These are phyloP conservation scores for Scheffersomyces ergatensis DNA, from an alignment of 805 yeast genomes.

Conservation along the genomic window DNA sequence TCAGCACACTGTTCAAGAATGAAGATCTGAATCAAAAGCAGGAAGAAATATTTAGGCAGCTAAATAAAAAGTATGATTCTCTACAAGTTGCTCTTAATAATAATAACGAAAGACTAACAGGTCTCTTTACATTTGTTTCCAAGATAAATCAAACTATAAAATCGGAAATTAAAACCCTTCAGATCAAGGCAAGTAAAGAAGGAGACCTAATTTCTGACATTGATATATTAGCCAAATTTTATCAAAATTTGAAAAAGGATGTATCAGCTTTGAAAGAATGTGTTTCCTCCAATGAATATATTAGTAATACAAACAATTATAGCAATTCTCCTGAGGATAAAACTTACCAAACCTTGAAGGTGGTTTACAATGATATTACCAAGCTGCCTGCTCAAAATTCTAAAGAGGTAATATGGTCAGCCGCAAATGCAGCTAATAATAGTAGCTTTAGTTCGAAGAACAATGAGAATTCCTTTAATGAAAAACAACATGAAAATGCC, in stretches of 20 bases:
- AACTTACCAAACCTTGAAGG: neutral
- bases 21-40: neutral
- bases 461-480: too few relatives aligned
- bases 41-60: constrained; percentile 1
- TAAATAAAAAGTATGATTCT: constrained; percentile 5
- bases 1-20: too few relatives aligned
- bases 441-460: too few relatives aligned
- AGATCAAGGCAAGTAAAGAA: neutral
- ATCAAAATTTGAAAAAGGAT: neutral
- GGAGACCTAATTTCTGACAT: neutral
- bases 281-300: constrained; percentile 4
- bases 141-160: constrained; percentile 1
- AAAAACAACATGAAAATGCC: too few relatives aligned
- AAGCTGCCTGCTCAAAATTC: neutral
- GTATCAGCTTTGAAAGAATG: neutral
- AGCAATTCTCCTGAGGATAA: neutral
- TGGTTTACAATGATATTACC: neutral
- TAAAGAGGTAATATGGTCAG: neutral
- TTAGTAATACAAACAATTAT: constrained; percentile 5
- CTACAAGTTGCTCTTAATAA: neutral
- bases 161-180: constrained; percentile 5
- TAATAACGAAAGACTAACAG: constrained; percentile 1
- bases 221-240: neutral
- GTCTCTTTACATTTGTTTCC: neutral
- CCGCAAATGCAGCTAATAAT: too few relatives aligned